Evolutionary conservation across 2,329 filamentous ascomycete genomes (phyloP), one percentile per base, ranked within the genome.

Genomic region (Epichloe festucae): DNA sequence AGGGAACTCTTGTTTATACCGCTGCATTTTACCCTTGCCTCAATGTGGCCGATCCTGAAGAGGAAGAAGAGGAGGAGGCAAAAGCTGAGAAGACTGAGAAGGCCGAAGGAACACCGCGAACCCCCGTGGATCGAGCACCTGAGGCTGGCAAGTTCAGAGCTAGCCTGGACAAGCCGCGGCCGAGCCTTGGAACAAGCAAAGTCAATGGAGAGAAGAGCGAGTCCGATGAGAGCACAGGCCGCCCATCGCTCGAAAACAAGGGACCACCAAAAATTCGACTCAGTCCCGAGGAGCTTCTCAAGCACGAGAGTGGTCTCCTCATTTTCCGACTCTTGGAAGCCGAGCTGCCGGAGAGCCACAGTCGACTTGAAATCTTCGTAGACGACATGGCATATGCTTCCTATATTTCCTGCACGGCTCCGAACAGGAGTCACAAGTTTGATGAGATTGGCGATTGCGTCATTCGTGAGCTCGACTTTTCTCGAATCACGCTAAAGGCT

Each of bases 401-500:
- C 0, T 97, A 95, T 65, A 76, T 80, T 2, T 94, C 89, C 11
- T 82, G 86, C 1, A 88, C 82, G 56, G 84, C 89, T 35, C 83
- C 80, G 62, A 78, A 75, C 41, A 84, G 76, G 59, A 72, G 76
- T 11, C 78, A 83, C 63, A 86, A 80, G 49, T 89, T 97, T 67
- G 87, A 93, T 59, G 93, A 98, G 69, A 89, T 90, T 62, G 90
- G 91, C 47, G 93, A 98, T 68, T 93, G 89, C 50, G 89, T 98
- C 69, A 87, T 98, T 54, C 88, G 93, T 55, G 93, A 98, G 67
- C 77, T 98, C n/a, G 94, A 98, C 57, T 90, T 96, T 60, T 98
- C 93, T 3, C 87, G 85, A 58, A 81, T 98, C 53, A 97, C 90
- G 0, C 77, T 98, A 57, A 87, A 89, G 52, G 76, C 96, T 46